phyloP scores from a whole-genome alignment of 768 basidiomycete species.

The Tulasnella sp. region DNA sequence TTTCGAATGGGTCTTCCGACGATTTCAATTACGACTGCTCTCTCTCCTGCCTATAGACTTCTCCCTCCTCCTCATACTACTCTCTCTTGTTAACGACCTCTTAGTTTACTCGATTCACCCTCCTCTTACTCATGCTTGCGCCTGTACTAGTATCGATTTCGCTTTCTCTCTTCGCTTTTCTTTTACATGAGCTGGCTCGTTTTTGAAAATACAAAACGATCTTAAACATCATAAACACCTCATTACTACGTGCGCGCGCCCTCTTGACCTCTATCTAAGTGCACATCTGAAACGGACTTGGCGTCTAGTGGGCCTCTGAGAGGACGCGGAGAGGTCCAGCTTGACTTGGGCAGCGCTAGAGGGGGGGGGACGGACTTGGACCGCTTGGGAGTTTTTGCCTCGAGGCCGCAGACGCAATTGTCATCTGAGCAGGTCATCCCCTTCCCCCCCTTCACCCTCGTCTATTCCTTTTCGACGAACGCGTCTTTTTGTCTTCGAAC shows the following conservation, averaged over 20 bases:
- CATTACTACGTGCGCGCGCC: background rate
- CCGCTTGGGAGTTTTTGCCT: background rate
- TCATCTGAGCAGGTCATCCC: slow-evolving; percentile 4
- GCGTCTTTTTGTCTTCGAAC: background rate
- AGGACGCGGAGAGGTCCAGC: background rate
- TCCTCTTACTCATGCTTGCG: background rate
- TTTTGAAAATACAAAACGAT: background rate
- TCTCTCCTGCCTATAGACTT: slow-evolving; percentile 10
- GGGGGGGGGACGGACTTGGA: background rate
- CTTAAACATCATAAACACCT: background rate
- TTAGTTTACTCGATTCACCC: background rate
- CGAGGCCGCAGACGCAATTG: background rate
- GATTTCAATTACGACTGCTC: slow-evolving; percentile 10
- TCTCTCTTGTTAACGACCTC: background rate
- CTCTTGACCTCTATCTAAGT: background rate
- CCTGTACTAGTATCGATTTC: slow-evolving; percentile 1
- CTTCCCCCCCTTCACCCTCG: background rate
- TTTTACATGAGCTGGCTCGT: background rate
- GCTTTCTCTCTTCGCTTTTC: background rate
- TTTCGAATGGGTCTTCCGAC: background rate
- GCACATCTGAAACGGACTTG: background rate
- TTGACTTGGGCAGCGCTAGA: background rate
- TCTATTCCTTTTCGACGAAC: background rate
- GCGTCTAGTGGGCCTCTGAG: background rate
- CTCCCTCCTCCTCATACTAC: background rate